A percentile compares a stretch with the other conserved stretches of the same genome.
Evolutionary conservation across 225 moss, liverwort and hornwort genomes (phyloP).

Genomic region (Bryum argenteum): DNA sequence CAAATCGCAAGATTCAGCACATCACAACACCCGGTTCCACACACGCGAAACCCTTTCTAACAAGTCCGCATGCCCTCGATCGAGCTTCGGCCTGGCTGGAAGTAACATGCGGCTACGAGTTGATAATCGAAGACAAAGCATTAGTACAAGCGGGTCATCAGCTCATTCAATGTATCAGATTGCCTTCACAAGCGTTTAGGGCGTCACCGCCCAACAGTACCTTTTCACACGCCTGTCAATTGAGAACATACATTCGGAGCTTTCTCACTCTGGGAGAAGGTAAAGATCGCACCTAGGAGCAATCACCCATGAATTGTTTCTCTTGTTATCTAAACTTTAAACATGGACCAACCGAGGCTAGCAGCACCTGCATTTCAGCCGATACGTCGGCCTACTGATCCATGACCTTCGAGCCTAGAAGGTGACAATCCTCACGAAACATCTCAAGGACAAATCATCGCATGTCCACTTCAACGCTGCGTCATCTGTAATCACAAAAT

Average conservation of each 20-base stretch:
- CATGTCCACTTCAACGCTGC: not conserved
- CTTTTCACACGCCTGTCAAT: not conserved
- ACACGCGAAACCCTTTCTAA: not conserved
- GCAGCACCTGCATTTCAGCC: not conserved
- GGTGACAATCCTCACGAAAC: not conserved
- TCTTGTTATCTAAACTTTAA: not conserved
- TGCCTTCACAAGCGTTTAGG: not conserved
- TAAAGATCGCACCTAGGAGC: not conserved
- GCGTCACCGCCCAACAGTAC: not conserved
- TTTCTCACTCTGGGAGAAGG: not conserved
- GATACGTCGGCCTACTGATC: not conserved
- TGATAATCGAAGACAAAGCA: not conserved
- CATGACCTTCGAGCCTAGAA: not conserved
- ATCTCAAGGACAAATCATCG: not conserved
- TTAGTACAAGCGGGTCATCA: not conserved
- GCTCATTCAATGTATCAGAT: not conserved
- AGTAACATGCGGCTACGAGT: not conserved
- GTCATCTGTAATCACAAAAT: constrained; percentile 1
- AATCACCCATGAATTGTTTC: not conserved
- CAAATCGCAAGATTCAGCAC: not conserved
- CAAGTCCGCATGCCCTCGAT: not conserved
- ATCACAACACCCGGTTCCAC: not conserved
- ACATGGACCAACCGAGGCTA: not conserved
- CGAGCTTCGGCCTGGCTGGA: not conserved
- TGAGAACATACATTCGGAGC: constrained; percentile 4